Conservation (phyloP, 257 asterid species). For the Nemophila menziesii region DNA sequence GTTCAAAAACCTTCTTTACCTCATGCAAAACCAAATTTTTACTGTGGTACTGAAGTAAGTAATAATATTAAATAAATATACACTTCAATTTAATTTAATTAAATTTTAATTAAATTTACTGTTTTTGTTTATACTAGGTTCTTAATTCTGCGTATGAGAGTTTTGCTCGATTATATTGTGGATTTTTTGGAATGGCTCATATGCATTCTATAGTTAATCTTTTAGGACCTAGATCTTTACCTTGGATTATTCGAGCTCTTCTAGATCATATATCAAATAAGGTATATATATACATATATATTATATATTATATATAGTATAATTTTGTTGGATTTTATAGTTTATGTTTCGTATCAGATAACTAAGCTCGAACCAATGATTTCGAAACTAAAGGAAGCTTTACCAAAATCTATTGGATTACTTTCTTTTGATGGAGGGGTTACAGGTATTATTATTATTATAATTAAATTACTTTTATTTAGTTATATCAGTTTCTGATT, state of each 20-base stretch:
- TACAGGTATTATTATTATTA: slow-evolving; percentile 45
- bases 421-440: slow-evolving; percentile 96
- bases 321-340: not conserved
- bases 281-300: slow-evolving; percentile 26
- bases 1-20: slow-evolving; percentile 94
- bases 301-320: not conserved
- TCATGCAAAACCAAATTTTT: slow-evolving; percentile 80
- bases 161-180: slow-evolving; percentile 85
- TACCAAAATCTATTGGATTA: slow-evolving; percentile 87
- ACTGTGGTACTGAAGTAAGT: slow-evolving; percentile 92
- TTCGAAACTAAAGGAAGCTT: slow-evolving; percentile 74
- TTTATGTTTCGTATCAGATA: slow-evolving; percentile 35
- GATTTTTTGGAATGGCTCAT: slow-evolving; percentile 92
- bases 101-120: slow-evolving; percentile 2
- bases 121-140: slow-evolving; percentile 39
- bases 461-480: slow-evolving; percentile 3
- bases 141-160: slow-evolving; percentile 91
- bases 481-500: not conserved
- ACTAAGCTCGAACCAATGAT: slow-evolving; percentile 81
- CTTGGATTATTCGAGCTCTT: slow-evolving; percentile 95
- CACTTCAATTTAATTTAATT: not conserved
- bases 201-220: slow-evolving; percentile 77
- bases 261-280: slow-evolving; percentile 84
- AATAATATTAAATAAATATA: slow-evolving; percentile 6
- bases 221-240: slow-evolving; percentile 89